phyloP scores from a whole-genome alignment of 2,329 filamentous ascomycete genomes.

The Cladophialophora bantiana region DNA sequence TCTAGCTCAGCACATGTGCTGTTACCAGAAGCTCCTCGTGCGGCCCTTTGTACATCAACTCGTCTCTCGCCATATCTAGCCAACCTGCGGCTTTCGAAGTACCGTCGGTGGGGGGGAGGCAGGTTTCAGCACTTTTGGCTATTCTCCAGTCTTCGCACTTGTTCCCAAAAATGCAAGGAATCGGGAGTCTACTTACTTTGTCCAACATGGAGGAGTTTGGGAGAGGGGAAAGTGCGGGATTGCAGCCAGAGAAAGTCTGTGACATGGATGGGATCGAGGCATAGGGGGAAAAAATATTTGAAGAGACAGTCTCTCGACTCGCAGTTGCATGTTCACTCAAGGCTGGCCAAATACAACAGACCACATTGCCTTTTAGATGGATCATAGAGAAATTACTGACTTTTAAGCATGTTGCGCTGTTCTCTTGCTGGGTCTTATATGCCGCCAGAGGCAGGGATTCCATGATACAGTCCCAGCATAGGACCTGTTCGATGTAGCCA shows the following conservation, averaged over 20 bases:
- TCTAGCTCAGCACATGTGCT: background rate
- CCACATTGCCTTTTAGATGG: conserved; percentile 22
- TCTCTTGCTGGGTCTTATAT: background rate
- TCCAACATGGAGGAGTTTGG: conserved; percentile 35
- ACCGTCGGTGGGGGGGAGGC: conserved; percentile 15
- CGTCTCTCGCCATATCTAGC: conserved; percentile 26
- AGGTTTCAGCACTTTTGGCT: conserved; percentile 32
- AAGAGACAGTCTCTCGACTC: conserved; percentile 30
- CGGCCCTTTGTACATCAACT: conserved; percentile 31
- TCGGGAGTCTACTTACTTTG: conserved; percentile 18
- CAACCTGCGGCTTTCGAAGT: conserved; percentile 19
- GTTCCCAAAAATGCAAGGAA: conserved; percentile 12
- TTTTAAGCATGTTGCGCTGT: background rate
- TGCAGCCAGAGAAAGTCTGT: conserved; percentile 19
- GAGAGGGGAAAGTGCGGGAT: conserved; percentile 27
- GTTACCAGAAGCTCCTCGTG: background rate
- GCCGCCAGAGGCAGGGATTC: background rate
- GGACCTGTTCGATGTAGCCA: too few relatives aligned
- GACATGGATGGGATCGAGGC: conserved; percentile 15
- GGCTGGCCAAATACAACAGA: conserved; percentile 19
- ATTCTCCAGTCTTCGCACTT: conserved; percentile 24
- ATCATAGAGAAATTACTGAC: conserved; percentile 22
- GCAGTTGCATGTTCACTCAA: conserved; percentile 20
- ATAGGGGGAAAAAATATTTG: conserved; percentile 12
- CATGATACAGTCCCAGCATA: too few relatives aligned